Base-by-base conservation (phyloP, 179 eudicot species). In the Spergularia azorica region DNA sequence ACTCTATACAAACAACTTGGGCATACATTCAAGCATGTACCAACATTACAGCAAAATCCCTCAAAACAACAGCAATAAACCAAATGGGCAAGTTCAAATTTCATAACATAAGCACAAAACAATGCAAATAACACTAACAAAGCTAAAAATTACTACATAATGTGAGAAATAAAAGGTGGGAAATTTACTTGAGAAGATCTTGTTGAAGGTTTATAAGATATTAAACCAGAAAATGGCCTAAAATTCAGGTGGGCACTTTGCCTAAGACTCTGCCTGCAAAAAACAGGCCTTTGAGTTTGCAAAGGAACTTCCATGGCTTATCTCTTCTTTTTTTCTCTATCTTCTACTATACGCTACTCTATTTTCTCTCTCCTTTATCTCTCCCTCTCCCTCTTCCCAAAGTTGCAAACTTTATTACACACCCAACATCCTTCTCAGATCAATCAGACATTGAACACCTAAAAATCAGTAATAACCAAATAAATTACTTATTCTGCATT, bases 161-260 rank as follows among this genome's bases (percentile, higher is more conserved):
- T 5, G n/a, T 38, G 9, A 6, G 38, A 36, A 43, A 57, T 51
- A 79, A 58, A 18, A 32, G 5, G 54, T 12, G 51, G 36, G 51
- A 65, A 70, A 50, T 65, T 79, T 76, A 82, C 85, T 75, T 79
- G 79, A 76, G 71, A 75, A 18, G 62, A 75, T 71, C 70, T 82
- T 39, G 74, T 71, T 1, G 67, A 75, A 15, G 85, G 63, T 43
- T 68, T 82, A 21, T 12, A 26, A 75, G 82, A 77, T 10, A 79
- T 65, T 15, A 81, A 77, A 9, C 78, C 80, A 77, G 80, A 58
- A 67, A 81, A 81, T 6, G 81, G 81, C 60, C 84, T 81, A 56
- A 72, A 77, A 36, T 77, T 72, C 2, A 81, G 73, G 11, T 77
- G 84, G 57, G 74, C 11, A 80, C 20, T 75, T 57, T 80, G 79